These are phyloP conservation scores for Bolboschoenoplectus hybrid DNA, from an alignment of 202 grass and related monocot genomes.

Conservation along the genomic window DNA sequence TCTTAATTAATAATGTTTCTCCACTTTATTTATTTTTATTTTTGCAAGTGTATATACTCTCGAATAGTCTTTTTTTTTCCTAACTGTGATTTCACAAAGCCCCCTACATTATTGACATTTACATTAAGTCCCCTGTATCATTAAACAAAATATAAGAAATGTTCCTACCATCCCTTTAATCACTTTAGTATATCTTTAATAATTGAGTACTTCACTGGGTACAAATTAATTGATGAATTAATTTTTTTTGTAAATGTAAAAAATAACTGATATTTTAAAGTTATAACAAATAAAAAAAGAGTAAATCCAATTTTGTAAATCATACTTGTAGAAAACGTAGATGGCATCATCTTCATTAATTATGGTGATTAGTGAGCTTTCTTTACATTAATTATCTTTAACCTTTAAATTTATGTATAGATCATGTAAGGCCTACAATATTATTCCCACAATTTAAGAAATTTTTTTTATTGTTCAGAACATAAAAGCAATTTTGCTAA, in stretches of 20 bases:
- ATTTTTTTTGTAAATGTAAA: not conserved
- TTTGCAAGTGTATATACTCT: not conserved
- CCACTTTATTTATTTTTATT: not conserved
- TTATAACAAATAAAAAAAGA: not conserved
- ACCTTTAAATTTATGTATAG: not conserved
- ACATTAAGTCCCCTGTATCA: not conserved
- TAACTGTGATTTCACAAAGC: not conserved
- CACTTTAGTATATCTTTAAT: not conserved
- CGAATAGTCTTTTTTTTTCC: not conserved
- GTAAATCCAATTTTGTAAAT: not conserved
- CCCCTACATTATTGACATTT: not conserved
- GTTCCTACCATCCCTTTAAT: not conserved
- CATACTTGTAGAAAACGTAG: not conserved
- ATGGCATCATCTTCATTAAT: not conserved
- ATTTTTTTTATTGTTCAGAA: too few species aligned
- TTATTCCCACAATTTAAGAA: too few species aligned
- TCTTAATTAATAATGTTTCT: too few species aligned
- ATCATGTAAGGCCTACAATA: too few species aligned
- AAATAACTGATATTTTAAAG: not conserved
- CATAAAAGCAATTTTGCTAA: too few species aligned
- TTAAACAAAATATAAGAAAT: not conserved
- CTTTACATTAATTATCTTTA: not conserved
- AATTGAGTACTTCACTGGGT: not conserved
- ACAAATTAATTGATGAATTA: not conserved
- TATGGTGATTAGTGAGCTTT: not conserved